phyloP scores from a whole-genome alignment of 305 asterid species.

The Coffea humblotiana region DNA sequence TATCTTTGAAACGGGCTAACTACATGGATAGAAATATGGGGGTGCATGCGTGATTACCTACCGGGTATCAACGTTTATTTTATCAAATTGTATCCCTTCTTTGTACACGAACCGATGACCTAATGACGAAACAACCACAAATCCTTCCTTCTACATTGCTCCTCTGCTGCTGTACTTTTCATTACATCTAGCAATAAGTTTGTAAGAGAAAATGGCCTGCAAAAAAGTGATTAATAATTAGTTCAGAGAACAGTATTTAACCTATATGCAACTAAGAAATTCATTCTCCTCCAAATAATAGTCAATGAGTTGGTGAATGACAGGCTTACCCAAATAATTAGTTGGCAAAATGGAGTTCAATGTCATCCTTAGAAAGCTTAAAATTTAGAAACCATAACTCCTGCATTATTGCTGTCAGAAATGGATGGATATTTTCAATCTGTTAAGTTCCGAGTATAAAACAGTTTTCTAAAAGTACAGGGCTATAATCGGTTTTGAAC shows the following conservation, averaged over 20 bases:
- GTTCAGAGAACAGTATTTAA: background rate
- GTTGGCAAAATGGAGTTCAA: slow-evolving; percentile 58
- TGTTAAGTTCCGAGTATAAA: background rate
- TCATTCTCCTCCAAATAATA: background rate
- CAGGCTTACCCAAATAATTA: slow-evolving; percentile 46
- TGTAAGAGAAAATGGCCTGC: slow-evolving; percentile 83
- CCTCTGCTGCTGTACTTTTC: slow-evolving; percentile 57
- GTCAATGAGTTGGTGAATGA: background rate
- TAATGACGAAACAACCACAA: slow-evolving; percentile 56
- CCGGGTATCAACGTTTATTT: slow-evolving; percentile 42
- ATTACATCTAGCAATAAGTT: slow-evolving; percentile 73
- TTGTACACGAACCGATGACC: slow-evolving; percentile 52
- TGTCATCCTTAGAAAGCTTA: slow-evolving; percentile 41
- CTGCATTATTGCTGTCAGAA: slow-evolving; percentile 49
- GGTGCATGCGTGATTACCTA: slow-evolving; percentile 12
- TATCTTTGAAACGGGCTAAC: background rate
- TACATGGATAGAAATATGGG: background rate
- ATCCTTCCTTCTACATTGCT: slow-evolving; percentile 77
- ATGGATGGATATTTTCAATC: background rate
- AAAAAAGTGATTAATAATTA: background rate
- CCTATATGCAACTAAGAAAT: background rate
- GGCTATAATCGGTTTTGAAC: background rate
- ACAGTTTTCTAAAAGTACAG: too few species aligned
- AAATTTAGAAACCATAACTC: slow-evolving; percentile 47
- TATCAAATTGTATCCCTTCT: slow-evolving; percentile 54